Conservation (phyloP, 2,329 filamentous ascomycete species). For the Arthroderma sp. region DNA sequence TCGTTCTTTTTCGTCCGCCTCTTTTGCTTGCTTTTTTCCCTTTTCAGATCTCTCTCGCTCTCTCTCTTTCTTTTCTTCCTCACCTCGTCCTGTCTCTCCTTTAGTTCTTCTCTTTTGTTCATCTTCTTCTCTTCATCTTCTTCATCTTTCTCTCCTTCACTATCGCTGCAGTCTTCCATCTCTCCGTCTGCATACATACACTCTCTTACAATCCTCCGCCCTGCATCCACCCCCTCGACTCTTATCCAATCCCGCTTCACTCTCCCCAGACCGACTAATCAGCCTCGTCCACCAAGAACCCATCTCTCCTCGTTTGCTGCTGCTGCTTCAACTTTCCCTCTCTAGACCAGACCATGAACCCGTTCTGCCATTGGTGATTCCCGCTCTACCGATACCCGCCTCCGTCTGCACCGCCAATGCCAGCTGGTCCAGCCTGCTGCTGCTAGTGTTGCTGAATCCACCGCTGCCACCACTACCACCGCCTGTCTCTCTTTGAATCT, state of each 20-base stretch:
- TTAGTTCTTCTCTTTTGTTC: background rate
- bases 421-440: too few species aligned
- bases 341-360: too few species aligned
- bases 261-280: slow-evolving; percentile 17
- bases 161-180: slow-evolving; percentile 4
- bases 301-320: slow-evolving; percentile 7
- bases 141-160: background rate
- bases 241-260: slow-evolving; percentile 11
- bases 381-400: too few species aligned
- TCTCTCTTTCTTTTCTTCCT: slow-evolving; percentile 15
- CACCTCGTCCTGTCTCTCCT: slow-evolving; percentile 11
- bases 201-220: background rate
- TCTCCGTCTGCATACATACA: slow-evolving; percentile 10
- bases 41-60: slow-evolving; percentile 16
- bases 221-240: background rate
- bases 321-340: background rate
- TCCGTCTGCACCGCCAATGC: too few species aligned
- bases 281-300: slow-evolving; percentile 10
- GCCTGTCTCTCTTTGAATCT: too few species aligned
- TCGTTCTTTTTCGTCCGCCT: slow-evolving; percentile 7
- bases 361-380: too few species aligned
- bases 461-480: too few species aligned
- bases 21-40: slow-evolving; percentile 15
- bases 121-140: slow-evolving; percentile 1
- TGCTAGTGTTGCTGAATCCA: too few species aligned